These are phyloP conservation scores for Boletus holoroseus DNA, from an alignment of 1,284 basidiomycete species.

Conservation along the genomic window DNA sequence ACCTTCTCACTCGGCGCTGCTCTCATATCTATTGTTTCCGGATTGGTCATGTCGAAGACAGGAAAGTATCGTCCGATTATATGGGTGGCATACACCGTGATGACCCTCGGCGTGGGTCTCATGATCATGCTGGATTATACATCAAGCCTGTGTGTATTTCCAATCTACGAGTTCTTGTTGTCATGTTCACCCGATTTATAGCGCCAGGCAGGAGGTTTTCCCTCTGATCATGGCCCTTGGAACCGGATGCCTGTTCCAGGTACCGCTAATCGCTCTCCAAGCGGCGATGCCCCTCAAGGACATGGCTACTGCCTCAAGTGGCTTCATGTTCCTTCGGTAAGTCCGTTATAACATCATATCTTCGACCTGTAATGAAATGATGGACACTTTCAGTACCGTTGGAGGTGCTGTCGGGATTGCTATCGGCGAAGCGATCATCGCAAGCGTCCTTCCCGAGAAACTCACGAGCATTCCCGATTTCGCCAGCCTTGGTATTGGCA, in stretches of 20 bases:
- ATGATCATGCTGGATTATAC: slow-evolving; percentile 50
- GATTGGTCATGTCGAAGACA: slow-evolving; percentile 54
- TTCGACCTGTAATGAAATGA: neutral
- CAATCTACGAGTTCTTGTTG: neutral
- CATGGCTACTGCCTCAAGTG: slow-evolving; percentile 72
- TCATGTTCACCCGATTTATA: slow-evolving; percentile 25
- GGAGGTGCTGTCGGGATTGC: slow-evolving; percentile 77
- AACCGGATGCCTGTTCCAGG: slow-evolving; percentile 61
- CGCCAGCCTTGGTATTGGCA: slow-evolving; percentile 36
- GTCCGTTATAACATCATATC: neutral
- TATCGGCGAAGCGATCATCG: slow-evolving; percentile 64
- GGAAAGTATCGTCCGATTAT: slow-evolving; percentile 63
- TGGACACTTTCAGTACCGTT: slow-evolving; percentile 44
- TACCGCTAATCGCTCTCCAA: slow-evolving; percentile 67
- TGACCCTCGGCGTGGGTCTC: slow-evolving; percentile 60
- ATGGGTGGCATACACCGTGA: slow-evolving; percentile 52
- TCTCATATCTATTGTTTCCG: slow-evolving; percentile 52
- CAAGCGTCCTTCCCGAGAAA: slow-evolving; percentile 52
- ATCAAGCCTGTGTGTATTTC: slow-evolving; percentile 42
- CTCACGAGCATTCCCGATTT: slow-evolving; percentile 45
- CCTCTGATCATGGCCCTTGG: slow-evolving; percentile 58
- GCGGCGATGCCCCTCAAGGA: slow-evolving; percentile 78
- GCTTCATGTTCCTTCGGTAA: slow-evolving; percentile 67
- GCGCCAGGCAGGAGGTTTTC: slow-evolving; percentile 55
- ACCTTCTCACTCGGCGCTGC: slow-evolving; percentile 67